A percentile compares a stretch with the other conserved stretches of the same genome.
Conservation (phyloP, 73 alveolate genomes). For the Paraurostyla sp. region DNA sequence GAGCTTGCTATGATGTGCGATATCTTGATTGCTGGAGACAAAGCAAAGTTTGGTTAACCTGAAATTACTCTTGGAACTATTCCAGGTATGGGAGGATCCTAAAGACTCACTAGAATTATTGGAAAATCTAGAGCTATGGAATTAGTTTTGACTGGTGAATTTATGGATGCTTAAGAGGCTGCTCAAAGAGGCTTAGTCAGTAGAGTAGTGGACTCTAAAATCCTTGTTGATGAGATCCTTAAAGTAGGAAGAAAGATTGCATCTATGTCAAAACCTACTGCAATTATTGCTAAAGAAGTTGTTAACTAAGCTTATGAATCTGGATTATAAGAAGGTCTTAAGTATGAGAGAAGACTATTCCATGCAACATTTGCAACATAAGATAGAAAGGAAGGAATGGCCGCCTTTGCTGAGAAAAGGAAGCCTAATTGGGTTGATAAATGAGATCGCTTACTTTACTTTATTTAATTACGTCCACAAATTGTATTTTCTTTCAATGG, state of each 20-base stretch:
- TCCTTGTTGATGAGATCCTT: constrained; percentile 90
- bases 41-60: constrained; percentile 98
- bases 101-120: constrained; percentile 97
- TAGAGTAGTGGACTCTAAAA: constrained; percentile 85
- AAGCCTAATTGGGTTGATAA: constrained; percentile 87
- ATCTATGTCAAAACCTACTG: constrained; percentile 88
- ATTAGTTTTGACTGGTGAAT: constrained; percentile 94
- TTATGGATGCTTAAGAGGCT: constrained; percentile 96
- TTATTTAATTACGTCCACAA: too few species aligned
- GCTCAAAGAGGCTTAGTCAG: constrained; percentile 93
- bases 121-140: constrained; percentile 99
- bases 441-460: too few species aligned
- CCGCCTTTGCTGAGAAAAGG: constrained; percentile 95
- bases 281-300: constrained; percentile 92
- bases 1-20: constrained; percentile 99
- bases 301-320: constrained; percentile 94
- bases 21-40: constrained; percentile 95
- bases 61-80: constrained; percentile 97
- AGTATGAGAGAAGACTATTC: constrained; percentile 93
- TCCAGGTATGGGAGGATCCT: constrained; percentile 99
- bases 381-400: constrained; percentile 98
- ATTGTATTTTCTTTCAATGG: too few species aligned
- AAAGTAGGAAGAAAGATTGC: constrained; percentile 93
- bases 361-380: constrained; percentile 96
- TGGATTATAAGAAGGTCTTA: constrained; percentile 90